Base-by-base conservation (phyloP, 371 early-diverging fungal genomes). In the Mucor plumbeus region DNA sequence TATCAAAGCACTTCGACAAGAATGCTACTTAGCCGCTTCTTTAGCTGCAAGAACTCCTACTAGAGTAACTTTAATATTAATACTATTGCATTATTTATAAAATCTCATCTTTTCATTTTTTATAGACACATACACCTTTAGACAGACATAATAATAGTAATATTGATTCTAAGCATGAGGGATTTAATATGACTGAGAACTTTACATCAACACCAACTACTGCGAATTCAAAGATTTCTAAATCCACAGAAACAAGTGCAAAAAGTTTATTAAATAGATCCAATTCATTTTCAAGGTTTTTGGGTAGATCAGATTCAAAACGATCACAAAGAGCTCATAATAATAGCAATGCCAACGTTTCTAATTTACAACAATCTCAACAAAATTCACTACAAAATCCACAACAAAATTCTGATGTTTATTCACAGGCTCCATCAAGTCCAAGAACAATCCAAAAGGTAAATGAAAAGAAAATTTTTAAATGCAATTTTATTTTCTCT, bases 1-100 rank as follows among this genome's bases (percentile, higher is more conserved):
- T 8, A 89, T 97, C 53, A 90, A 88, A 55, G 73, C 83, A 4
- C 75, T 94, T 47, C 85, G 91, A 43, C 84, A 89, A 64, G 85
- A 85, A 56, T 91, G 92, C 59, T 79, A 89, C 54, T 62, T 74
- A 31, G 62, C 81, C 33, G 74, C 69, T 13, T 71, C 73, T 3
- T 67, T 65, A 53, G 75, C 76, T 26, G 78, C 78, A 10, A 63
- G 81, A 65, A 67, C 67, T 55, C 70, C 73, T 41, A 64, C 64
- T 13, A 48, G 64, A 59, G 67, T 68, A 63, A 61, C 38, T 43
- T 9, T 34, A 14, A 33, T 15, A 19, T 31, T 34, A 33, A 13
- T 5, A 11, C 10, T 33, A 33, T 33, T 15, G 54, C 10, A 34
- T 38, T 59, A 31, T 7, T 38, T 1, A 31, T 5, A 34, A 6